Conservation (phyloP, 352 stramenopile genomes). For the Pythium brachiatum region DNA sequence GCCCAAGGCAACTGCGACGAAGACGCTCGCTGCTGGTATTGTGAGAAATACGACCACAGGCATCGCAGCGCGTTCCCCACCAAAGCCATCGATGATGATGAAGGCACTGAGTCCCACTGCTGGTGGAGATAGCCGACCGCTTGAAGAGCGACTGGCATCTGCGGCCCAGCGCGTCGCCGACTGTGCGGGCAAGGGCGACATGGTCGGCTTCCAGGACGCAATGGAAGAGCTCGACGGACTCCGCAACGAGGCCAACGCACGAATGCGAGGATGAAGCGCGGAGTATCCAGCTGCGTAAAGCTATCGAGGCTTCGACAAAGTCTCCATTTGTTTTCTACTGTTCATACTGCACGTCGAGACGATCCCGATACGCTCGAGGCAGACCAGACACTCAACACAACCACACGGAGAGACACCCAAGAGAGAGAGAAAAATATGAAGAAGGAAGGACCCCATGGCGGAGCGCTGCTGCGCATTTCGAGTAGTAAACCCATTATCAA, state of each 20-base stretch:
- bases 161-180: constrained; percentile 69
- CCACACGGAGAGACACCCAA: background rate
- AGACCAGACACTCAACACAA: background rate
- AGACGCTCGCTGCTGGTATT: constrained; percentile 54
- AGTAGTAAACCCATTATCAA: background rate
- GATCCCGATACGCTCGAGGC: no score
- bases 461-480: background rate
- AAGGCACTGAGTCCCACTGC: constrained; percentile 22
- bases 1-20: constrained; percentile 48
- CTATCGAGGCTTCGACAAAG: no score
- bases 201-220: constrained; percentile 75
- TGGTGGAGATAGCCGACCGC: constrained; percentile 16
- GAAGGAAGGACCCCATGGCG: background rate
- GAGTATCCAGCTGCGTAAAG: no score
- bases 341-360: background rate
- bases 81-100: constrained; percentile 24
- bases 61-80: constrained; percentile 30
- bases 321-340: background rate
- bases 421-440: background rate
- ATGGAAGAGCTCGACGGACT: constrained; percentile 82
- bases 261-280: constrained; percentile 57
- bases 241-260: constrained; percentile 67
- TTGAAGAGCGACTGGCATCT: constrained; percentile 66
- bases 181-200: constrained; percentile 76
- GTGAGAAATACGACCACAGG: constrained; percentile 41